These are phyloP conservation scores for Ustilago sp. DNA, from an alignment of 1,284 basidiomycete species.

Conservation along the genomic window DNA sequence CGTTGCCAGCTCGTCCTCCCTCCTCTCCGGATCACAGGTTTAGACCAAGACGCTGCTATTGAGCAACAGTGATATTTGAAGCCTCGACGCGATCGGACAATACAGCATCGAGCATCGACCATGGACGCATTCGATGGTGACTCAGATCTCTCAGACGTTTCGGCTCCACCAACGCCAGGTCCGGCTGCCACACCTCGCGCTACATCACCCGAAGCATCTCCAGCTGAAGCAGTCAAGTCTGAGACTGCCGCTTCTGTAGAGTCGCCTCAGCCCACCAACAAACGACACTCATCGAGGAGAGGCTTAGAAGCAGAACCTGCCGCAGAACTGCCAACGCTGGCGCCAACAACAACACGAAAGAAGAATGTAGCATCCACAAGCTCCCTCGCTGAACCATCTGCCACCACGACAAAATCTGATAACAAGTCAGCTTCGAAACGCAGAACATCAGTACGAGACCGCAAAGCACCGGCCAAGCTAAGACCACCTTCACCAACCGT, in stretches of 20 bases:
- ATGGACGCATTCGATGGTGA: constrained; percentile 41
- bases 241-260: neutral
- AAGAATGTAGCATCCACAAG: neutral
- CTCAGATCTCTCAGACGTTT: constrained; percentile 43
- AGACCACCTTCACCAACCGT: constrained; percentile 13
- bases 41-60: too few relatives aligned
- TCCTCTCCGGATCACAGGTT: too few relatives aligned
- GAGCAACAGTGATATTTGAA: too few relatives aligned
- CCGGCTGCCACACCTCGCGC: constrained; percentile 30
- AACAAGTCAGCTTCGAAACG: constrained; percentile 5
- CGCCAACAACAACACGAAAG: constrained; percentile 1
- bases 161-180: constrained; percentile 42
- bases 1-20: too few relatives aligned
- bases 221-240: neutral
- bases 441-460: constrained; percentile 25
- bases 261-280: constrained; percentile 4
- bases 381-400: neutral
- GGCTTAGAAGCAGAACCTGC: neutral
- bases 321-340: neutral
- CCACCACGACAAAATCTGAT: neutral
- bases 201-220: constrained; percentile 8
- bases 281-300: constrained; percentile 13
- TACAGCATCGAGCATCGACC: neutral
- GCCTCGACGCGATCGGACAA: too few relatives aligned
- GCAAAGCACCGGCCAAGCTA: constrained; percentile 18